Evolutionary conservation across 208 protist genomes (phyloP).

Genomic region (Trypanosoma mega): DNA sequence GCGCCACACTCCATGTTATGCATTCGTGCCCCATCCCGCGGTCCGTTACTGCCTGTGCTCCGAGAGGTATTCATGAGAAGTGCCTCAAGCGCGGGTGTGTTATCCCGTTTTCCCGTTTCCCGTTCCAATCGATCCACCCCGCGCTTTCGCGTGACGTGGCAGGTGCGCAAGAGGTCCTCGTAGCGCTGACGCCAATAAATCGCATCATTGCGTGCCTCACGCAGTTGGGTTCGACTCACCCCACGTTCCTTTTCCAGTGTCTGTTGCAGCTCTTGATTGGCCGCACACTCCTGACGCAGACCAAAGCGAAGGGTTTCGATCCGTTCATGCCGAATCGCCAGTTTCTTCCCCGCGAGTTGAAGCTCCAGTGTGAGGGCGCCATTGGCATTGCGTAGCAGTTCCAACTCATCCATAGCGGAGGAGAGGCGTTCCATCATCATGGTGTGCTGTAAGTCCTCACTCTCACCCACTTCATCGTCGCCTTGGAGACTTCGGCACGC

Average conservation of each 20-base stretch:
- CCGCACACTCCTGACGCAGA: slow-evolving; percentile 52
- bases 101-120: not conserved
- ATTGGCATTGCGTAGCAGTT: slow-evolving; percentile 38
- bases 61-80: not conserved
- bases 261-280: slow-evolving; percentile 48
- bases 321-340: slow-evolving; percentile 66
- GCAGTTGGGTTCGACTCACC: slow-evolving; percentile 29
- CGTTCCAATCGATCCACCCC: not conserved
- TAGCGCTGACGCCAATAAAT: slow-evolving; percentile 67
- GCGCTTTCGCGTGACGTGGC: not conserved
- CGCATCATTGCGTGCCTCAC: slow-evolving; percentile 53
- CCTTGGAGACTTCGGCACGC: not conserved
- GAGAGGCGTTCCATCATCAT: not conserved
- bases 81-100: slow-evolving; percentile 14
- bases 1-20: no score
- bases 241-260: slow-evolving; percentile 46
- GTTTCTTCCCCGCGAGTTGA: slow-evolving; percentile 66
- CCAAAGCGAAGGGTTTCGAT: slow-evolving; percentile 71
- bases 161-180: slow-evolving; percentile 46
- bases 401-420: slow-evolving; percentile 15
- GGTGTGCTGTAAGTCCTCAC: not conserved
- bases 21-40: no score
- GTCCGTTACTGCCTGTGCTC: not conserved
- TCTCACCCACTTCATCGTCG: not conserved
- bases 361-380: slow-evolving; percentile 43